Base-by-base conservation (phyloP, 2,329 filamentous ascomycete genomes). In the Cryphonectria carpinicola region DNA sequence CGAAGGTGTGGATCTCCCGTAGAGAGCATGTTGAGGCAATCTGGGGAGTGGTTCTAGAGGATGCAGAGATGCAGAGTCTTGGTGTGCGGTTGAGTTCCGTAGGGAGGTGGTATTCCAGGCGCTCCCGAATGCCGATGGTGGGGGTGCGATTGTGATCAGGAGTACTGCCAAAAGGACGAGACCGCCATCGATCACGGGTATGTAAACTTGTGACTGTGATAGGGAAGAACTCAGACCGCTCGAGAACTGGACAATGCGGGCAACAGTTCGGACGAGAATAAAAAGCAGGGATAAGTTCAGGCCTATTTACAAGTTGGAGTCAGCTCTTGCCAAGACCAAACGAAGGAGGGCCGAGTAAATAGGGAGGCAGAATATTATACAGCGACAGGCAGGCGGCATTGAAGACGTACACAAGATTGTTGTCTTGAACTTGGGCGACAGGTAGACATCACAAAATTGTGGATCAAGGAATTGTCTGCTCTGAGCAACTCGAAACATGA, bases 381-480 rank as follows among this genome's bases (percentile, higher is more conserved):
- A 25, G 7, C 1, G n/a, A 56, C 37, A 3, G 19, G 49, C 28
- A 67, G 32, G 41, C 7, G 41, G 14, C 41, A 32, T 22, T 41
- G 22, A 54, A 6, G 8, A 76, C 81, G 72, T 80, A 87, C 86
- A 80, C 66, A 83, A 74, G 4, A 87, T 76, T 58, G 85, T 85
- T 4, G 77, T 76, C 67, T 78, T 83, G 74, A 86, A 87, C 7
- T 77, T 76, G 0, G 75, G 69, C 1, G 84, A 84, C 11, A 77
- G 78, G 73, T 86, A 86, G 22, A 85, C 75, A 2, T 75, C 72
- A 0, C 80, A 77, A 70, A 82, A 81, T 19, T 76, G 81, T 5
- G 78, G 75, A 71, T 86, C 82, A 11, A 84, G 77, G 19, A 76
- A 74, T 41, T 81, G 79, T 46, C 78, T 78, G 22, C 80, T 80